phyloP scores from a whole-genome alignment of 306 rosid genomes.

The Glycyrrhiza uralensis region DNA sequence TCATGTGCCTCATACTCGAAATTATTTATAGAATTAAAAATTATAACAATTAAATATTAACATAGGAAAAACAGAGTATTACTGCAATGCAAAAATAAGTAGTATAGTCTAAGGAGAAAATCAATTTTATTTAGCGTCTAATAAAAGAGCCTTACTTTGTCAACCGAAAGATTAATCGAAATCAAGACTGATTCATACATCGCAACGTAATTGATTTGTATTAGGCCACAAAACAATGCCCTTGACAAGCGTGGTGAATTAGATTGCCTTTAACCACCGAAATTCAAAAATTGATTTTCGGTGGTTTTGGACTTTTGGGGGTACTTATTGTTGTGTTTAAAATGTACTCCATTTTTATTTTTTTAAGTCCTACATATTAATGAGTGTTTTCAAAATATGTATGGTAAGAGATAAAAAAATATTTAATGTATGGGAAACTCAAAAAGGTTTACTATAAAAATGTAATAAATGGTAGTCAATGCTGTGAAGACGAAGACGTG shows the following conservation, averaged over 20 bases:
- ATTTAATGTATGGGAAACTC: no score
- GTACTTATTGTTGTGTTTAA: neutral
- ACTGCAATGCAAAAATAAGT: neutral
- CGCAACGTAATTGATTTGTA: no score
- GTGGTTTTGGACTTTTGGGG: no score
- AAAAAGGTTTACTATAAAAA: no score
- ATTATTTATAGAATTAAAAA: no score
- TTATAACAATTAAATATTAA: no score
- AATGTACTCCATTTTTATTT: neutral
- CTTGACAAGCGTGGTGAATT: neutral
- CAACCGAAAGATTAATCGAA: neutral
- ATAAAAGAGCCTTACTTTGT: neutral
- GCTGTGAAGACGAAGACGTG: slow-evolving; percentile 24
- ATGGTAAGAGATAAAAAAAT: no score
- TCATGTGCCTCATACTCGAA: no score
- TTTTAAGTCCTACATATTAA: no score
- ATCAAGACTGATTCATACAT: slow-evolving; percentile 3
- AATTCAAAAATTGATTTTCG: no score
- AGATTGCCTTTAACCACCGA: no score
- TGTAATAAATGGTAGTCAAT: neutral
- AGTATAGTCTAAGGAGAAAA: neutral
- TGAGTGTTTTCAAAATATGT: no score
- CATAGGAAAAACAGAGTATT: neutral
- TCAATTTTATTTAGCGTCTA: neutral
- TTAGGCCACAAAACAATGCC: neutral